Evolutionary conservation across 306 rosid species (phyloP).

Genomic region (Cicer arietinum): DNA sequence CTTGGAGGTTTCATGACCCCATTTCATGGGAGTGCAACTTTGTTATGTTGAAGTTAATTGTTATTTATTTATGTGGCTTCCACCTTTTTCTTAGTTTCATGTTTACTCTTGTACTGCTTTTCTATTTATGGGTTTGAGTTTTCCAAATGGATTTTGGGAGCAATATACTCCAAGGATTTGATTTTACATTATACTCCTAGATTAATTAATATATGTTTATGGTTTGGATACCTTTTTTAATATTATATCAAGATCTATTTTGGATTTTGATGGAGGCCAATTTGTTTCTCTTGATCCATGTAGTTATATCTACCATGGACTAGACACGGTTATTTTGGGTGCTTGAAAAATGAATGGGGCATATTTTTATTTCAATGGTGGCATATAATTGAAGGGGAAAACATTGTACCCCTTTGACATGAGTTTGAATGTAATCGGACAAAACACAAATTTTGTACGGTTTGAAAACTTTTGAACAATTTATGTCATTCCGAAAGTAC

Average conservation of each 20-base stretch:
- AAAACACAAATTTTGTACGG: too few relatives aligned
- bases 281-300: slow-evolving; percentile 14
- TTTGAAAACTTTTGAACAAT: too few relatives aligned
- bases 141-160: slow-evolving; percentile 39
- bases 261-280: slow-evolving; percentile 12
- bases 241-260: slow-evolving; percentile 11
- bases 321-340: neutral
- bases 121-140: slow-evolving; percentile 3
- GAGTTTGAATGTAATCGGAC: too few relatives aligned
- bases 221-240: neutral
- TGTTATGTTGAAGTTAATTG: slow-evolving; percentile 8
- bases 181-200: slow-evolving; percentile 19
- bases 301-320: neutral
- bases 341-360: neutral
- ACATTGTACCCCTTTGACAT: too few relatives aligned
- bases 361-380: neutral
- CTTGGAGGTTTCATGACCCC: slow-evolving; percentile 31
- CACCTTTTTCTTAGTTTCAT: neutral
- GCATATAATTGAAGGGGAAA: neutral
- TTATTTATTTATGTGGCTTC: slow-evolving; percentile 32
- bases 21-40: slow-evolving; percentile 26
- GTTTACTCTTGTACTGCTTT: slow-evolving; percentile 25
- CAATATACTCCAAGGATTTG: slow-evolving; percentile 21
- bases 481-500: too few relatives aligned
- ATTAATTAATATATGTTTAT: neutral